These are phyloP conservation scores for Pilobolus umbonatus DNA, from an alignment of 192 early-diverging fungal species.

Conservation along the genomic window DNA sequence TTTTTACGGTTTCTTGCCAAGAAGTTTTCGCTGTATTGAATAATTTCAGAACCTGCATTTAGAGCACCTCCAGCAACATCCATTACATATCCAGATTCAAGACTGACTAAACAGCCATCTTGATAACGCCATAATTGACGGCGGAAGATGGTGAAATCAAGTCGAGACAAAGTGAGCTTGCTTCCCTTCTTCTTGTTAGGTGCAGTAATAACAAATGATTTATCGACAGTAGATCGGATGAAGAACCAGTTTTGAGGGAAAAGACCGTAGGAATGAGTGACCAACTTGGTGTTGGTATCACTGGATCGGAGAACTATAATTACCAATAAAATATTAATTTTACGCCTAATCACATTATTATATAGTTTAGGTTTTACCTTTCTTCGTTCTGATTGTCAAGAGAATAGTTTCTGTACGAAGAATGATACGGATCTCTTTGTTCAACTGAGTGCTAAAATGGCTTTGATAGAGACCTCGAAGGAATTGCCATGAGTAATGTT, in stretches of 20 bases:
- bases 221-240: conserved; percentile 12
- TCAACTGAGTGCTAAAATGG: conserved; percentile 1
- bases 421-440: conserved; percentile 1
- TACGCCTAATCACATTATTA: too few relatives aligned
- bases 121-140: conserved; percentile 16
- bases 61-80: conserved; percentile 18
- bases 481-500: conserved; percentile 11
- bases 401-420: conserved; percentile 5
- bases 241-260: conserved; percentile 21
- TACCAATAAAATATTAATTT: too few relatives aligned
- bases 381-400: conserved; percentile 1
- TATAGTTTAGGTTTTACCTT: neutral
- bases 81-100: conserved; percentile 7
- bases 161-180: conserved; percentile 10
- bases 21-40: conserved; percentile 17
- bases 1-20: conserved; percentile 1
- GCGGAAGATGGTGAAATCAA: conserved; percentile 11
- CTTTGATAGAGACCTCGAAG: conserved; percentile 10
- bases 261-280: conserved; percentile 7
- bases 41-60: neutral
- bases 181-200: neutral
- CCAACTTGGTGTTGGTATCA: conserved; percentile 2
- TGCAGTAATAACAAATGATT: conserved; percentile 10
- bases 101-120: conserved; percentile 19
- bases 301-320: too few relatives aligned